Evolutionary conservation across 1,284 basidiomycete genomes (phyloP), one percentile per base, ranked within the genome.

Genomic region (Ustilago shanxiensis): DNA sequence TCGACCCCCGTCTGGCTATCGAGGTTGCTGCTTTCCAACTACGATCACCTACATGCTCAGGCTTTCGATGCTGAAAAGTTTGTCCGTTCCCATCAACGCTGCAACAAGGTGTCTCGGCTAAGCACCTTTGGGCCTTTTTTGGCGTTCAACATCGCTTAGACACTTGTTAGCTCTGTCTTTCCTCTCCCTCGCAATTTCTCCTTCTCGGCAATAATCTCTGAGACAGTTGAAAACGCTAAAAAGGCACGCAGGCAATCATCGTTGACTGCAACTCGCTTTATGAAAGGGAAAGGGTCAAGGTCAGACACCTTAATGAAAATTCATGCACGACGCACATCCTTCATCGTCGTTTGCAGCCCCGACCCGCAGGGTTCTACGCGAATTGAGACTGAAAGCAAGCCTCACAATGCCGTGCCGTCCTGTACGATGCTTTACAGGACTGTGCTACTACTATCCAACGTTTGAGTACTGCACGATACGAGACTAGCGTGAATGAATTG

Each of bases 311-410:
- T n/a, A n/a, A n/a, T n/a, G n/a, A n/a, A n/a, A 18, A 2, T 54
- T 10, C 35, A 52, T 54, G 31, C 52, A 54, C 16, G 13, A 54
- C 20, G 52, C 52, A 54, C 52, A 54, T 39, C 51, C 51, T 52
- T 20, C 51, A 52, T 52, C 51, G 28, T n/a, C 51, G 5, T 52
- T 52, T 33, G 51, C 51, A 52, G 51, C 5, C 29, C 28, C 26
- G 26, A 18, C n/a, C 7, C 50, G 26, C 26, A 11, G 22, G 24
- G 8, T 28, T 49, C 47, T 28, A 33, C 31, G 31, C 31, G 5
- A 33, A 33, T 22, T n/a, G n/a, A 49, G 26, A 49, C 5, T 28
- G 26, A 49, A 33, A 11, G 31, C 31, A 33, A 11, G n/a, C n/a
- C n/a, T n/a, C n/a, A n/a, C n/a, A n/a, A n/a, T n/a, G n/a, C n/a